These are phyloP conservation scores for Malus domestica DNA, from an alignment of 306 rosid species.

Conservation along the genomic window DNA sequence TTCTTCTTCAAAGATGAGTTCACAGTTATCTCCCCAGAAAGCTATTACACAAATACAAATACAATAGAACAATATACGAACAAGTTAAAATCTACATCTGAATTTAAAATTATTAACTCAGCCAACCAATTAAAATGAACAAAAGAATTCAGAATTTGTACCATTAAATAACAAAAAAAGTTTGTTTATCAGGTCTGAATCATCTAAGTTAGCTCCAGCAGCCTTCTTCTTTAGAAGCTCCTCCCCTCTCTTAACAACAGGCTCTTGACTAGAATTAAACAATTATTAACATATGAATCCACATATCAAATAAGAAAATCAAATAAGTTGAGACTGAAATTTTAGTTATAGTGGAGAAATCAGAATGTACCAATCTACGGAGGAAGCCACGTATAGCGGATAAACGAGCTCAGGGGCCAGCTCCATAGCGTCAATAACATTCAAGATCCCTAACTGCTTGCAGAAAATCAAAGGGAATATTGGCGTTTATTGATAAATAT, in stretches of 20 bases:
- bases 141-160: slow-evolving; percentile 30
- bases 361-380: slow-evolving; percentile 63
- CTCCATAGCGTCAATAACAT: slow-evolving; percentile 75
- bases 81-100: neutral
- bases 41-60: neutral
- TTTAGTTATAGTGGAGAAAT: slow-evolving; percentile 13
- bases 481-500: neutral
- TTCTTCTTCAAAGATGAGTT: neutral
- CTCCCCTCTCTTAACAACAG: slow-evolving; percentile 85
- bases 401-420: slow-evolving; percentile 74
- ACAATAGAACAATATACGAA: neutral
- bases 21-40: neutral
- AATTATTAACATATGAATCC: slow-evolving; percentile 21
- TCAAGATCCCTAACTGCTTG: slow-evolving; percentile 89
- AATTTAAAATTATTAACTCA: neutral
- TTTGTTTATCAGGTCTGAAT: slow-evolving; percentile 59
- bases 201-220: slow-evolving; percentile 69
- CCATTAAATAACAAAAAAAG: slow-evolving; percentile 78
- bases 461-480: slow-evolving; percentile 23
- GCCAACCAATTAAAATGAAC: neutral
- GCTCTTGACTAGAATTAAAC: slow-evolving; percentile 77
- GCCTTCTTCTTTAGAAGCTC: slow-evolving; percentile 95
- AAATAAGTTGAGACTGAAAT: slow-evolving; percentile 4
- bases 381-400: slow-evolving; percentile 71
- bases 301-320: slow-evolving; percentile 22